These are phyloP conservation scores for Volutella citrinella DNA, from an alignment of 2,329 filamentous ascomycete genomes.

Conservation along the genomic window DNA sequence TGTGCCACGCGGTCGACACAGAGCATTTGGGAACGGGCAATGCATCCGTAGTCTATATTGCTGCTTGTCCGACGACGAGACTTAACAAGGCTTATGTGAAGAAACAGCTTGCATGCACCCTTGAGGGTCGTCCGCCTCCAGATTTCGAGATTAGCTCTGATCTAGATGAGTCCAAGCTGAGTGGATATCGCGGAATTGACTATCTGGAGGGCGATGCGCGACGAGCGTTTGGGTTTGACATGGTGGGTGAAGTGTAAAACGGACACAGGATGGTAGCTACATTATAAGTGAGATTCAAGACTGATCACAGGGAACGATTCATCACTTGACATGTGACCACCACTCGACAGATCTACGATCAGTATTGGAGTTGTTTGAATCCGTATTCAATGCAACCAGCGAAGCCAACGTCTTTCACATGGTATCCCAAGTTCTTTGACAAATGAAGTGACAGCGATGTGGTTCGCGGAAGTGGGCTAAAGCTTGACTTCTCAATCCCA, in stretches of 20 bases:
- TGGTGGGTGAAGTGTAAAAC: background rate
- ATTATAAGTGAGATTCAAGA: too few species aligned
- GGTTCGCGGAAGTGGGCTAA: too few species aligned
- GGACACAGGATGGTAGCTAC: too few species aligned
- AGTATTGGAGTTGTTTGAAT: too few species aligned
- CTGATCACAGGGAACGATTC: too few species aligned
- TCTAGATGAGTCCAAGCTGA: slow-evolving; percentile 9
- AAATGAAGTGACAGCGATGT: too few species aligned
- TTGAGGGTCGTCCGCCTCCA: slow-evolving; percentile 6
- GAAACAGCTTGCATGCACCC: slow-evolving; percentile 12
- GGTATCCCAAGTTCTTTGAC: too few species aligned
- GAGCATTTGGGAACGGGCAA: slow-evolving; percentile 32
- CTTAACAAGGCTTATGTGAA: slow-evolving; percentile 21
- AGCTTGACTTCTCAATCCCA: too few species aligned
- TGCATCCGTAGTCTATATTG: slow-evolving; percentile 33
- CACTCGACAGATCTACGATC: too few species aligned
- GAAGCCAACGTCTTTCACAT: too few species aligned
- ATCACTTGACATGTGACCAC: too few species aligned
- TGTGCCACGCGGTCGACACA: slow-evolving; percentile 38
- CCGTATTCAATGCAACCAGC: too few species aligned
- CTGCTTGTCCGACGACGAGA: slow-evolving; percentile 33
- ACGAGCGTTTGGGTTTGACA: slow-evolving; percentile 10
- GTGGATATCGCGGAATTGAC: slow-evolving; percentile 12
- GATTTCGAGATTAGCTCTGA: slow-evolving; percentile 8
- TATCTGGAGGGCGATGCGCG: slow-evolving; percentile 6